Conservation (phyloP, 768 basidiomycete genomes). For the Lentinula raphanica region DNA sequence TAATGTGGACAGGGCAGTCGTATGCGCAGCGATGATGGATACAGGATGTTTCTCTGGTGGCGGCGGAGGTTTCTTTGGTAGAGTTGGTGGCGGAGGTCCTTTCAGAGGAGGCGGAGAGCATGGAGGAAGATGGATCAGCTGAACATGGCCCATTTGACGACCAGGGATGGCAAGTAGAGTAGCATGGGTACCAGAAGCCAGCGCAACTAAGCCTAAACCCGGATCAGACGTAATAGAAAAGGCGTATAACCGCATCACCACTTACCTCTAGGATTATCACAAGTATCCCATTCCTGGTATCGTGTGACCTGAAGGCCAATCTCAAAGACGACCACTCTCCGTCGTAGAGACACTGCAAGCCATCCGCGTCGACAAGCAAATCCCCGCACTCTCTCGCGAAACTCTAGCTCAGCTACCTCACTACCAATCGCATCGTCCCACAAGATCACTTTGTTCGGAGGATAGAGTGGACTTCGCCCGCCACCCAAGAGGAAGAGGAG, state of each 20-base stretch:
- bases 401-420: conserved; percentile 86
- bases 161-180: conserved; percentile 86
- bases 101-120: conserved; percentile 56
- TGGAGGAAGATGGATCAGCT: conserved; percentile 79
- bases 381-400: conserved; percentile 77
- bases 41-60: conserved; percentile 59
- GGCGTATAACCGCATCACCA: conserved; percentile 3
- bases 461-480: conserved; percentile 82
- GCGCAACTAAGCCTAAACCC: conserved; percentile 60
- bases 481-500: conserved; percentile 84
- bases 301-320: conserved; percentile 58
- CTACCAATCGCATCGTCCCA: conserved; percentile 79
- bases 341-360: conserved; percentile 76
- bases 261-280: conserved; percentile 79
- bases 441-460: conserved; percentile 86
- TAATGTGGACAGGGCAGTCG: conserved; percentile 71
- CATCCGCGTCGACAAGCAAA: conserved; percentile 77
- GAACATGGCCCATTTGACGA: conserved; percentile 83
- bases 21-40: conserved; percentile 82
- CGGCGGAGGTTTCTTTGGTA: conserved; percentile 51
- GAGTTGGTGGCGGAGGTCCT: conserved; percentile 50
- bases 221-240: conserved; percentile 2
- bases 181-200: conserved; percentile 72
- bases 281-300: conserved; percentile 80
- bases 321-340: conserved; percentile 76